Base-by-base conservation (phyloP, 139 green algal genomes). In the Coelastrella sp. region DNA sequence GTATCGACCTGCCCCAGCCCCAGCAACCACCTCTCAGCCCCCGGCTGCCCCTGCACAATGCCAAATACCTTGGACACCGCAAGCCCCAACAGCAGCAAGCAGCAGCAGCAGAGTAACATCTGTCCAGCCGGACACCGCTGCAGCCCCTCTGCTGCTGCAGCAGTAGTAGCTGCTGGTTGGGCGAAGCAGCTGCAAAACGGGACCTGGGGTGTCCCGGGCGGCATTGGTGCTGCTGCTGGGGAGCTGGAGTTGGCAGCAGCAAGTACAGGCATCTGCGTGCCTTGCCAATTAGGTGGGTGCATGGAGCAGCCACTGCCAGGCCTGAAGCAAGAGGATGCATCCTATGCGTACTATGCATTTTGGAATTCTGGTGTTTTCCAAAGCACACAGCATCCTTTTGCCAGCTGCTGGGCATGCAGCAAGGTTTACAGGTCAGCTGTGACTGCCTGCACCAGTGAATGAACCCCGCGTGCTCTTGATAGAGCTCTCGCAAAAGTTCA, bases 221-320 rank as follows among this genome's bases (percentile, higher is more conserved):
- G 14, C 17, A 19, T 7, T 47, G 71, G 14, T 23, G 19, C 71
- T 77, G 16, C 71, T 76, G 71, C 19, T 76, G 16, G 16, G 6
- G 19, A 5, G 47, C 19, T 16, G 59, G 16, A 19, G 16, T 19
- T 17, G 13, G 56, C 6, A 56, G 17, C 59, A 20, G 3, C 79
- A 54, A 32, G 6, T 4, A 47, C n/a, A 17, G 82, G 82, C 64
- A 79, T 87, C 16, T 79, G 65, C 64, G n/a, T 87, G 5, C 81
- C 61, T 61, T 87, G 81, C 61, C 81, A 77, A 61, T 13, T 87
- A 22, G 81, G 81, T 87, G 81, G 58, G 74, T 23, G 58, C 4
- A 58, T 47, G 32, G 32, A 47, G 32, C 32, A 47, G 32, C 32
- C 32, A 47, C 32, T 47, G 32, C 32, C 32, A 47, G 32, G 32